These are phyloP conservation scores for Epichloe scottii DNA, from an alignment of 2,329 filamentous ascomycete species.

Conservation along the genomic window DNA sequence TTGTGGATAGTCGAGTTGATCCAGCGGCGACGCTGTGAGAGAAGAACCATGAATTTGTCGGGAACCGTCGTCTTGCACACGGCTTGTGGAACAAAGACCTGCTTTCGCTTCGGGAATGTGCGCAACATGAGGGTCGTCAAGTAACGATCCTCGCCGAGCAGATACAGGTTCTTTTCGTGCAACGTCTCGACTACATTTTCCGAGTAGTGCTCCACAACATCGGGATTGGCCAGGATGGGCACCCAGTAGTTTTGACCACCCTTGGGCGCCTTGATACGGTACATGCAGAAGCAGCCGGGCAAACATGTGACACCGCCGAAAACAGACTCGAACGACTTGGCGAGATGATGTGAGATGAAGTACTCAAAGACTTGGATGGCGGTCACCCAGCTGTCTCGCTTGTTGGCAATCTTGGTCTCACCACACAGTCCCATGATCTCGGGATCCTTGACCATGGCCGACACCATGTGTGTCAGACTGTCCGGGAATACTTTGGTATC, in stretches of 20 bases:
- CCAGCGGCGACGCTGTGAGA: constrained; percentile 93
- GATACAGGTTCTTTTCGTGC: constrained; percentile 90
- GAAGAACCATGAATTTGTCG: constrained; percentile 78
- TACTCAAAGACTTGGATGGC: constrained; percentile 99
- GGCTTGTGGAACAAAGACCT: constrained; percentile 95
- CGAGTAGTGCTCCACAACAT: constrained; percentile 97
- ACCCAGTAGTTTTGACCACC: constrained; percentile 99
- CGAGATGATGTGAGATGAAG: constrained; percentile 94
- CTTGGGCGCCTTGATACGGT: constrained; percentile 97
- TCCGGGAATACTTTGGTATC: constrained; percentile 99
- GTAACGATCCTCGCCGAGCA: constrained; percentile 89
- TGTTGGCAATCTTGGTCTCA: constrained; percentile 99
- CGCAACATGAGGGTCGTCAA: constrained; percentile 95
- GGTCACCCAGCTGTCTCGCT: constrained; percentile 84
- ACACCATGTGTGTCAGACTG: constrained; percentile 96
- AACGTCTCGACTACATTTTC: constrained; percentile 98
- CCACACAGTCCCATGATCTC: constrained; percentile 99
- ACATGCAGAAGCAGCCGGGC: constrained; percentile 99
- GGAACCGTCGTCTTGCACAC: constrained; percentile 98
- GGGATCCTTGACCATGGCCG: constrained; percentile 96
- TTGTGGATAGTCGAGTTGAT: constrained; percentile 99
- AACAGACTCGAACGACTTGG: constrained; percentile 95
- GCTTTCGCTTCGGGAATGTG: constrained; percentile 97
- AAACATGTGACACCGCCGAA: constrained; percentile 98
- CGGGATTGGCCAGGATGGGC: constrained; percentile 92